A percentile compares a stretch with the other conserved stretches of the same genome.
phyloP scores from a whole-genome alignment of 2,329 filamentous ascomycete species.

The Verticillium nonalfalfae region DNA sequence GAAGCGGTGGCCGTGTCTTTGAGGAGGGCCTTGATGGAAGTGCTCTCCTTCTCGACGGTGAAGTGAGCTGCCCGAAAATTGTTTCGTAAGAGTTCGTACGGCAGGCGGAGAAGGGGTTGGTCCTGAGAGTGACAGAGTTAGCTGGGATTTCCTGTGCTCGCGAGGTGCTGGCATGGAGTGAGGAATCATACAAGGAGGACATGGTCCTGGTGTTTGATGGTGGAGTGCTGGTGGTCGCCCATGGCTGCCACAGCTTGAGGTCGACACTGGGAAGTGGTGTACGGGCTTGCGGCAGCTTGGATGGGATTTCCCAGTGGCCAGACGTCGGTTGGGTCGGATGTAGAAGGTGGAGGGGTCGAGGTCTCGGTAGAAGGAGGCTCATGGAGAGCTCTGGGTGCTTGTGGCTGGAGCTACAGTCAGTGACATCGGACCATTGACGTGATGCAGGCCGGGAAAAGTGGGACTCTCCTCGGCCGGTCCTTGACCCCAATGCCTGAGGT shows the following conservation, averaged over 20 bases:
- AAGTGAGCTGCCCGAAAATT: slow-evolving; percentile 87
- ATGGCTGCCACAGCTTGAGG: slow-evolving; percentile 27
- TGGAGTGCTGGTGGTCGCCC: slow-evolving; percentile 56
- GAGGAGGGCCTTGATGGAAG: slow-evolving; percentile 53
- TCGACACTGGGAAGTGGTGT: not conserved
- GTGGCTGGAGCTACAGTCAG: not conserved
- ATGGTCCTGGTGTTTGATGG: slow-evolving; percentile 69
- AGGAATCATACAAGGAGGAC: slow-evolving; percentile 57
- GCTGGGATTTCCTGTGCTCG: not conserved
- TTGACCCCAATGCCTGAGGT: not conserved
- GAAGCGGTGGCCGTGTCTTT: slow-evolving; percentile 62
- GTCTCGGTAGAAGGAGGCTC: not conserved
- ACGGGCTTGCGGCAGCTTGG: not conserved
- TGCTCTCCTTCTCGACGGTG: slow-evolving; percentile 65
- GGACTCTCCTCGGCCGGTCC: not conserved
- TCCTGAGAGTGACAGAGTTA: slow-evolving; percentile 48
- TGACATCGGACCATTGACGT: not conserved
- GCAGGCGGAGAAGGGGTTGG: slow-evolving; percentile 87
- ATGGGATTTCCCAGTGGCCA: not conserved
- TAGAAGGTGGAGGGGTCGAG: not conserved
- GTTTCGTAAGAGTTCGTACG: slow-evolving; percentile 85
- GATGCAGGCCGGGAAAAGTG: not conserved
- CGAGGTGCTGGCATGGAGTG: slow-evolving; percentile 1
- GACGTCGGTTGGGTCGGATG: not conserved
- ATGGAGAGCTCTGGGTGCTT: not conserved